Base-by-base conservation (phyloP, 1,284 basidiomycete genomes). In the Ceratobasidium sp. region DNA sequence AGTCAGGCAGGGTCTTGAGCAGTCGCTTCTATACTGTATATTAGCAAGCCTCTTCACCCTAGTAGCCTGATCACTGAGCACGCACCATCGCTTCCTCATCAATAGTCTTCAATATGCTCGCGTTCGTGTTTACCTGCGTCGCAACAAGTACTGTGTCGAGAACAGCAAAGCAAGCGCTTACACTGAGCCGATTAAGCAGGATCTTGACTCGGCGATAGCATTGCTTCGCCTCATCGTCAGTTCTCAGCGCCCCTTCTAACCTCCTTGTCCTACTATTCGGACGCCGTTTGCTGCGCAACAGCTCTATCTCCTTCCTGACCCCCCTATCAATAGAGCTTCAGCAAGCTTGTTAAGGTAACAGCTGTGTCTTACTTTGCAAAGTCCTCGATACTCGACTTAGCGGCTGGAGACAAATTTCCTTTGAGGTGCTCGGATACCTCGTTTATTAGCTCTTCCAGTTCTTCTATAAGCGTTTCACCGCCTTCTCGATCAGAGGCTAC, bases 21-120 rank as follows among this genome's bases (percentile, higher is more conserved):
- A 38, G 68, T 6, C 46, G 46, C 10, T 48, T 17, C 46, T 48
- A 48, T 17, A 17, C 46, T 10, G 17, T 10, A 17, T 17, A 48
- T 17, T 10, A 48, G 17, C 12, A 48, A 48, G 17, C 46, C 17
- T 48, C 46, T 12, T 17, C 33, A 33, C 10, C 46, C 10, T 17
- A 48, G 46, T 17, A 48, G 17, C 12, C 17, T 48, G 17, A 12
- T 17, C 46, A 17, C 17, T 48, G 12, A 17, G 15, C 17, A 23
- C 64, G 13, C 23, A 66, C 64, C 64, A 15, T 40, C 9, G 40
- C 46, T 33, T 66, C 42, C 40, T 54, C 44, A 15, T 52, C 48
- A 13, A 54, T 52, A 17, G 46, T 68, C 44, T n/a, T 68, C 66
- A 48, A 68, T 26, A 38, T 68, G 28, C 13, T 52, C 17, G 46